Evolutionary conservation across 345 rosid genomes (phyloP).

Genomic region (Salix suchowensis): DNA sequence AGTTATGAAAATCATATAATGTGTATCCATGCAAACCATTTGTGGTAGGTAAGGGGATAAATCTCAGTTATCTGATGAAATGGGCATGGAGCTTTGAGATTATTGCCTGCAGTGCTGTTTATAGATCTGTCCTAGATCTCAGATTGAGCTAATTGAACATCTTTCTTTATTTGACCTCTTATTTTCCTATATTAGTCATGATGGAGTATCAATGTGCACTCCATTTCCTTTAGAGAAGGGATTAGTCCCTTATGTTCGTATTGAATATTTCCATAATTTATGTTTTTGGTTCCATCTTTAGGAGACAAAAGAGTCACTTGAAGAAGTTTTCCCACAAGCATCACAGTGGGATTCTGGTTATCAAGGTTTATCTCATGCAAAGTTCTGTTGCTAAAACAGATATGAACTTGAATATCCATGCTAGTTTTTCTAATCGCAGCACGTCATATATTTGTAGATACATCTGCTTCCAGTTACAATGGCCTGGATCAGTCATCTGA

Average conservation of each 20-base stretch:
- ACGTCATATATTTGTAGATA: constrained; percentile 31
- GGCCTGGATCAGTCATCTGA: constrained; percentile 57
- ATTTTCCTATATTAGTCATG: background rate
- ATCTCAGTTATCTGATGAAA: background rate
- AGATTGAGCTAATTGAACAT: background rate
- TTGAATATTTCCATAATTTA: background rate
- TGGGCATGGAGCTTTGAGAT: background rate
- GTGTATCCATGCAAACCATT: background rate
- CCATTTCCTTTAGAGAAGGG: background rate
- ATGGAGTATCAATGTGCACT: background rate
- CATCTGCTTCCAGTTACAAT: constrained; percentile 50
- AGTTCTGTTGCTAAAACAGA: background rate
- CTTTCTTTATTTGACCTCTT: background rate
- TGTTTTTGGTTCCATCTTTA: constrained; percentile 27
- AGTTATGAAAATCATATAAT: background rate
- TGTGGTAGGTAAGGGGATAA: background rate
- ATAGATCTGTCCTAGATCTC: background rate
- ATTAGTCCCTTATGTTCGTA: background rate
- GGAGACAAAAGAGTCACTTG: constrained; percentile 60
- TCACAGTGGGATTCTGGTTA: constrained; percentile 50
- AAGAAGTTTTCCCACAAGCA: constrained; percentile 52
- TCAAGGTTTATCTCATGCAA: constrained; percentile 55
- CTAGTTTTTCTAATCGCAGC: constrained; percentile 8
- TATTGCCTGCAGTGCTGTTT: background rate
- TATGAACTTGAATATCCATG: constrained; percentile 11